Evolutionary conservation across 1,284 basidiomycete genomes (phyloP), one percentile per base, ranked within the genome.

Genomic region (Lentinula novae-zelandiae): DNA sequence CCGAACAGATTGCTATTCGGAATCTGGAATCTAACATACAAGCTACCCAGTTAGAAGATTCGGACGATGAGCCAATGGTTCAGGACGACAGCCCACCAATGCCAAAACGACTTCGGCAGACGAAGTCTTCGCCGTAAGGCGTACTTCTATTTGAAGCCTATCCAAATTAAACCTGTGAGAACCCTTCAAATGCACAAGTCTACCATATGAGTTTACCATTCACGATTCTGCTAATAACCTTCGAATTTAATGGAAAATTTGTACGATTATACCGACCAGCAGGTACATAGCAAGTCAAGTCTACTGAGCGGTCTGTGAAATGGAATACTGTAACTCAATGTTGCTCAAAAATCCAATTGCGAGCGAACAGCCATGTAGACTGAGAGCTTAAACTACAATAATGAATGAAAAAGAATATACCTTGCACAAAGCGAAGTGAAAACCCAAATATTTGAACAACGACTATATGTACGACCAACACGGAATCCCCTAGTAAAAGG

Each of bases 401-500:
- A 53, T 27, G 12, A 52, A 40, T 13, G 53, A 53, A 44, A 38
- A 38, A 46, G 39, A 36, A 33, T 9, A 33, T 15, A 12, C 46
- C 31, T 44, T 44, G 49, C 57, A 33, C 55, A 58, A 55, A 31
- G 62, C 57, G 49, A 61, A 34, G 6, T 17, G 6, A 2, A 17
- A 51, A 38, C 58, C 63, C 63, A 64, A 64, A 64, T 58, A 64
- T 64, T 64, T 17, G 7, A 31, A 17, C 60, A 20, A 31, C 52
- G 52, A 55, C 60, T 48, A 56, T 20, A n/a, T 62, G 54, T 57
- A 38, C 60, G 50, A 57, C 58, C 58, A 39, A 20, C 58, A 64
- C 60, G 60, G 60, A 64, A 64, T 64, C 61, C 60, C 61, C 60
- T 64, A 64, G 60, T 64, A 64, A 64, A 64, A 62, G 63, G 63